A percentile compares a stretch with the other conserved stretches of the same genome.
These are phyloP conservation scores for Diaporthe australafricana DNA, from an alignment of 2,329 filamentous ascomycete genomes.

Conservation along the genomic window DNA sequence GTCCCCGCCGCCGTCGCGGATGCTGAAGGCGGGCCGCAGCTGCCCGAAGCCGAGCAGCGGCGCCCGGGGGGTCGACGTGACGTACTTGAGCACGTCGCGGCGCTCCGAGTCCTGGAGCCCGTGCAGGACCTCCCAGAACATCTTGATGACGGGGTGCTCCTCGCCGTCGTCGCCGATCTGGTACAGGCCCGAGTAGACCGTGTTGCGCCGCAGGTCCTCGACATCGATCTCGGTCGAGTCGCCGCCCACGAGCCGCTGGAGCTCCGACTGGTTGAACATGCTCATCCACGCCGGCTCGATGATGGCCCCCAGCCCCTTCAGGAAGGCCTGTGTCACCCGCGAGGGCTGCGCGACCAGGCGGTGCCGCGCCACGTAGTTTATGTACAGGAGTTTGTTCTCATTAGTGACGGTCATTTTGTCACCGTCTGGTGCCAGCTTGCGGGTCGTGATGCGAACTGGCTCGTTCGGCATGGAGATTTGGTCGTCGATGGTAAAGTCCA, in stretches of 20 bases:
- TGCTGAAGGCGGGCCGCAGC: constrained; percentile 87
- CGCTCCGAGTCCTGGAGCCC: constrained; percentile 80
- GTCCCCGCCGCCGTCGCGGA: constrained; percentile 84
- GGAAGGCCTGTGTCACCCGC: constrained; percentile 87
- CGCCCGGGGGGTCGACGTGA: constrained; percentile 91
- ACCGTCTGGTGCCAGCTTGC: constrained; percentile 81
- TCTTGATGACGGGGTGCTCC: constrained; percentile 85
- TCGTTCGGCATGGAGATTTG: constrained; percentile 61
- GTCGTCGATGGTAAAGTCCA: constrained; percentile 93
- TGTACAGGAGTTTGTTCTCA: constrained; percentile 92
- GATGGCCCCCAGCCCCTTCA: constrained; percentile 86
- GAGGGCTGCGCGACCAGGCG: constrained; percentile 84
- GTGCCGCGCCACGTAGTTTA: constrained; percentile 90
- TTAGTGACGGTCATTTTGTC: constrained; percentile 86
- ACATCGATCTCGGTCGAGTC: constrained; percentile 89
- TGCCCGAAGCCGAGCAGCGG: constrained; percentile 90
- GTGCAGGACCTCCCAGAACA: constrained; percentile 94
- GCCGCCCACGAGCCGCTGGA: constrained; percentile 93
- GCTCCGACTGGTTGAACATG: constrained; percentile 98
- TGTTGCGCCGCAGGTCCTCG: constrained; percentile 85
- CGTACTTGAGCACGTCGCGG: constrained; percentile 91
- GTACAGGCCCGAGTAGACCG: constrained; percentile 89
- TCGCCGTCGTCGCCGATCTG: constrained; percentile 86
- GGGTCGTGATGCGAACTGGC: constrained; percentile 72
- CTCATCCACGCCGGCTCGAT: constrained; percentile 93